These are phyloP conservation scores for Huiozyma sinensis DNA, from an alignment of 805 yeast species.

Conservation along the genomic window DNA sequence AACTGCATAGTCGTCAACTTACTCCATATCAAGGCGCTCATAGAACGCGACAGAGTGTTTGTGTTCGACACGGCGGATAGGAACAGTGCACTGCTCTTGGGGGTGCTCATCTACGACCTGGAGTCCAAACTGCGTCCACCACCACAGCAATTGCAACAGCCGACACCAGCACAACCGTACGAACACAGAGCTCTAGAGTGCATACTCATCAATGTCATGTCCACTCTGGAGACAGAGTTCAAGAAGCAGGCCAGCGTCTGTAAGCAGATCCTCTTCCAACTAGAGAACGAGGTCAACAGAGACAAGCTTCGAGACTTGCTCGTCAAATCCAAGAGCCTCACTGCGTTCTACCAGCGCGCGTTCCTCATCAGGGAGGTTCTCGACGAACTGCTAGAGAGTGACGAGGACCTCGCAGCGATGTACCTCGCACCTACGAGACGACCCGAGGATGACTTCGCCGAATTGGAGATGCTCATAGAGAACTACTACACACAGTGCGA, in stretches of 20 bases:
- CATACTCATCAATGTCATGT: conserved; percentile 70
- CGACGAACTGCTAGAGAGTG: conserved; percentile 76
- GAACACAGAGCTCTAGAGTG: conserved; percentile 81
- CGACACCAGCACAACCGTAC: conserved; percentile 44
- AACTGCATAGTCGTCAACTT: conserved; percentile 71
- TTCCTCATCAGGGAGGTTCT: conserved; percentile 67
- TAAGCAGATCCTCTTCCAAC: conserved; percentile 51
- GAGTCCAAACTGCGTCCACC: conserved; percentile 50
- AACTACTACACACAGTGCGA: conserved; percentile 87
- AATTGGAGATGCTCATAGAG: conserved; percentile 78
- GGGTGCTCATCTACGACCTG: conserved; percentile 75
- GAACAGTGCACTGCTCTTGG: conserved; percentile 55
- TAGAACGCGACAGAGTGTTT: conserved; percentile 69
- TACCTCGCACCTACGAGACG: conserved; percentile 37
- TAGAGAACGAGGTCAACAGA: conserved; percentile 74
- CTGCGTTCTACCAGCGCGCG: conserved; percentile 66
- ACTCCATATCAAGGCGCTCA: conserved; percentile 79
- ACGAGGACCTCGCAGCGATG: conserved; percentile 76
- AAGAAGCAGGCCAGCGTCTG: conserved; percentile 47
- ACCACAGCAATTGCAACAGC: conserved; percentile 2
- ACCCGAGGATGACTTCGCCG: conserved; percentile 46
- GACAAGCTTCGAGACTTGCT: conserved; percentile 62
- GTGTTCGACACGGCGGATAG: conserved; percentile 58
- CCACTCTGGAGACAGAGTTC: conserved; percentile 66
- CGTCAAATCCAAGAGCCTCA: conserved; percentile 58